phyloP scores from a whole-genome alignment of 2,329 filamentous ascomycete species.

The Rachicladosporium sp. region DNA sequence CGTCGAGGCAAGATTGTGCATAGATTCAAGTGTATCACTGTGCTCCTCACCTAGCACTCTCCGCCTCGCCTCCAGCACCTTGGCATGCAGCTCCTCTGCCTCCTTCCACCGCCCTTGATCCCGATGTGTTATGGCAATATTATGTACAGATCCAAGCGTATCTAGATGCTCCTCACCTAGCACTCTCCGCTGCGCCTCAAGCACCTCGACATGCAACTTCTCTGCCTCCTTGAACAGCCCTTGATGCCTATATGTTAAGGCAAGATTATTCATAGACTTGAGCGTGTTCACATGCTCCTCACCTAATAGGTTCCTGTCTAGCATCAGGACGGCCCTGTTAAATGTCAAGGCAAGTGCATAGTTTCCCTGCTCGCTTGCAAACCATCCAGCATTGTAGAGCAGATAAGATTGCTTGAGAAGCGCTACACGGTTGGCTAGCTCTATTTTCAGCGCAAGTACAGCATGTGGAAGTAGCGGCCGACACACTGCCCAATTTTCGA shows the following conservation, averaged over 20 bases:
- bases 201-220: constrained; percentile 3
- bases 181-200: constrained; percentile 4
- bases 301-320: constrained; percentile 4
- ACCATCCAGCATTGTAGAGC: constrained; percentile 1
- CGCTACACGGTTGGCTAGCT: background rate
- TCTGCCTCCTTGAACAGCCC: constrained; percentile 4
- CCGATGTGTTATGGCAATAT: constrained; percentile 1
- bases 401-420: constrained; percentile 1
- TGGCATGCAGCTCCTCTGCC: constrained; percentile 6
- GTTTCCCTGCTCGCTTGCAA: constrained; percentile 4
- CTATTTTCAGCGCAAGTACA: constrained; percentile 2
- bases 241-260: constrained; percentile 2
- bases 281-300: constrained; percentile 7
- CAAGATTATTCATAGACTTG: constrained; percentile 5
- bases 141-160: constrained; percentile 5
- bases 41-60: constrained; percentile 6
- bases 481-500: constrained; percentile 18
- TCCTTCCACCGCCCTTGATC: background rate
- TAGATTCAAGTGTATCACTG: constrained; percentile 3
- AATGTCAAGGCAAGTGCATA: constrained; percentile 5
- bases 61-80: constrained; percentile 5
- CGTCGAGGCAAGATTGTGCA: constrained; percentile 5
- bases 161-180: constrained; percentile 7
- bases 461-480: constrained; percentile 18
- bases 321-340: constrained; percentile 1